Conservation (phyloP, 169 alveolate genomes). For the Eimeria acervulina region DNA sequence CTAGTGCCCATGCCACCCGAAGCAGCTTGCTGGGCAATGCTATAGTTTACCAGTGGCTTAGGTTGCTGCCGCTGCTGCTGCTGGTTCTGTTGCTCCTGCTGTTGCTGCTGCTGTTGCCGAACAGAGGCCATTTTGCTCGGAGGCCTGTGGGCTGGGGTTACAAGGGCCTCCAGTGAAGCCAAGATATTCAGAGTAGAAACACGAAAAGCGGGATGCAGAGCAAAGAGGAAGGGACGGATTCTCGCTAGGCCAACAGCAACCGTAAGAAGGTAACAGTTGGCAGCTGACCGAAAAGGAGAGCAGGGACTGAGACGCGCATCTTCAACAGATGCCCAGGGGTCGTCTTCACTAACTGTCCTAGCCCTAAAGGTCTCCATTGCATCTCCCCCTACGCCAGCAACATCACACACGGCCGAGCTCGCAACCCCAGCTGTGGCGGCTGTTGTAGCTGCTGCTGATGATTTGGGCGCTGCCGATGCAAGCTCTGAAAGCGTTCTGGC, state of each 20-base stretch:
- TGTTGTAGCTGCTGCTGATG: conserved; percentile 12
- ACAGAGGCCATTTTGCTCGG: conserved; percentile 1
- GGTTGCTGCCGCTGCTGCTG: conserved; percentile 54
- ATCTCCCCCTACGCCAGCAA: not conserved
- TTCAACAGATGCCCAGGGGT: not conserved
- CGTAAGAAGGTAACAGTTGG: conserved; percentile 25
- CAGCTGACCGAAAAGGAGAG: conserved; percentile 41
- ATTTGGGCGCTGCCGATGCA: not conserved
- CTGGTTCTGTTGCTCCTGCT: not conserved
- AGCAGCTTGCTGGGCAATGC: not conserved
- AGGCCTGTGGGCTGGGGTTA: conserved; percentile 12
- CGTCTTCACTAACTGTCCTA: not conserved
- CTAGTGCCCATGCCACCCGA: not conserved
- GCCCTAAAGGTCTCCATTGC: not conserved
- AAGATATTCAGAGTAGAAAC: not conserved
- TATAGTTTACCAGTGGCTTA: not conserved
- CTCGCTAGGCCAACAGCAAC: conserved; percentile 58
- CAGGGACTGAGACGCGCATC: not conserved
- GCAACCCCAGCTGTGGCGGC: not conserved
- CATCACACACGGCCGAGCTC: not conserved
- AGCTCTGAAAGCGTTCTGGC: not conserved
- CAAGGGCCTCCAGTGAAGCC: conserved; percentile 51
- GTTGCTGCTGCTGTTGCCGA: conserved; percentile 23
- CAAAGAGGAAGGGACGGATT: not conserved
- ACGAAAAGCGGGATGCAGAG: conserved; percentile 42